These are phyloP conservation scores for Zanthoxylum bungeanum DNA, from an alignment of 345 rosid species.

Conservation along the genomic window DNA sequence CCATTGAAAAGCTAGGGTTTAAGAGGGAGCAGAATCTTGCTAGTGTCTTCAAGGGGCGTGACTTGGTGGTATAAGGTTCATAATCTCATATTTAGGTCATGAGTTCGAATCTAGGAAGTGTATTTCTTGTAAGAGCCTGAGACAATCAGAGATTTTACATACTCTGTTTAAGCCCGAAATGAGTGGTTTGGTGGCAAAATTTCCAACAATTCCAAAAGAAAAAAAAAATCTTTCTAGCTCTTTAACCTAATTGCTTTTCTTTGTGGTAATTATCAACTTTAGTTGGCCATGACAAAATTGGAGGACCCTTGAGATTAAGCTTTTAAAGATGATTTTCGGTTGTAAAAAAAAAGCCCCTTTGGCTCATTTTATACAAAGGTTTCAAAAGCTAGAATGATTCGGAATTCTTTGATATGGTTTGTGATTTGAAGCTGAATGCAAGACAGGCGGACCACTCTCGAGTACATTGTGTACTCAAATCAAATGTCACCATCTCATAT, in stretches of 20 bases:
- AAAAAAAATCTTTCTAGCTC: too few relatives aligned
- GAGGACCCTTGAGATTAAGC: slow-evolving; percentile 42
- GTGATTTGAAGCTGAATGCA: slow-evolving; percentile 44
- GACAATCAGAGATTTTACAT: too few relatives aligned
- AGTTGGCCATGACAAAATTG: slow-evolving; percentile 33
- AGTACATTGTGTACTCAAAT: slow-evolving; percentile 23
- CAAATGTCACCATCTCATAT: slow-evolving; percentile 27
- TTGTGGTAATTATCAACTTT: slow-evolving; percentile 27
- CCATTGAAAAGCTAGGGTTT: slow-evolving; percentile 22
- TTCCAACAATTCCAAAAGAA: too few relatives aligned
- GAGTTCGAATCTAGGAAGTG: too few relatives aligned
- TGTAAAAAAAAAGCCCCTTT: slow-evolving; percentile 28
- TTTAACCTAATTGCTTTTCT: slow-evolving; percentile 6
- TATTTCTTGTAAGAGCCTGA: too few relatives aligned
- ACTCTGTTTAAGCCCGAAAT: too few relatives aligned
- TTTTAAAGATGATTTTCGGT: slow-evolving; percentile 28
- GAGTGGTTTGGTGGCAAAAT: too few relatives aligned
- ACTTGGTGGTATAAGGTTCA: too few relatives aligned
- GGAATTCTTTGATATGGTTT: slow-evolving; percentile 22
- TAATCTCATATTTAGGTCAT: too few relatives aligned
- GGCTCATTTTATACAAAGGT: slow-evolving; percentile 31
- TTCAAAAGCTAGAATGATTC: slow-evolving; percentile 47
- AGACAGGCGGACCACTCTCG: slow-evolving; percentile 32
- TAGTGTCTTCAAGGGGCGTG: too few relatives aligned
- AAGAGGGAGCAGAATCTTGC: slow-evolving; percentile 29